These are phyloP conservation scores for Aspergillus tubingensis DNA, from an alignment of 2,329 filamentous ascomycete species.

Conservation along the genomic window DNA sequence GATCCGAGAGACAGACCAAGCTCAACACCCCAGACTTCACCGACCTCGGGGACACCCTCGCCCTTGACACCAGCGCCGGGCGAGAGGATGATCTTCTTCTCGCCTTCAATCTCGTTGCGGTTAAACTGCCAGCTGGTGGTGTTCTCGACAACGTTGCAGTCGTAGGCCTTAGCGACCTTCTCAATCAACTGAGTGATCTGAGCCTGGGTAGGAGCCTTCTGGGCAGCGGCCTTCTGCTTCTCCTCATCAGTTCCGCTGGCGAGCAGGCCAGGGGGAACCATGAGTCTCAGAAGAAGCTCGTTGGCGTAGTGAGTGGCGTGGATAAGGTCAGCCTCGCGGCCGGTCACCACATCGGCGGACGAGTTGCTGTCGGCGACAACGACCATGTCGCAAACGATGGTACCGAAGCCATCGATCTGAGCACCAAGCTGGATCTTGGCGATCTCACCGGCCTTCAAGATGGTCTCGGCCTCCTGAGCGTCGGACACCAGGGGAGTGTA, in stretches of 20 bases:
- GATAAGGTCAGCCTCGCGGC: conserved; percentile 80
- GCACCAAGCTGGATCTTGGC: conserved; percentile 99
- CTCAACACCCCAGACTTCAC: conserved; percentile 98
- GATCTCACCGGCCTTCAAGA: conserved; percentile 80
- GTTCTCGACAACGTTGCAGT: conserved; percentile 92
- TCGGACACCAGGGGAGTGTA: conserved; percentile 92
- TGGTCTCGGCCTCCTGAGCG: conserved; percentile 74
- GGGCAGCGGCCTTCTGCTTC: conserved; percentile 83
- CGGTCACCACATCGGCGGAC: conserved; percentile 65
- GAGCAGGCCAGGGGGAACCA: conserved; percentile 86
- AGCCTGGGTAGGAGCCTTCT: conserved; percentile 80
- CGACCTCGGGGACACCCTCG: conserved; percentile 82
- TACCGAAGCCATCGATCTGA: conserved; percentile 95
- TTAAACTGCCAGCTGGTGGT: conserved; percentile 97
- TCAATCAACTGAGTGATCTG: conserved; percentile 87
- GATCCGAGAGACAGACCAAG: conserved; percentile 86
- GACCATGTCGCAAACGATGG: conserved; percentile 93
- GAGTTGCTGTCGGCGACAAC: conserved; percentile 58
- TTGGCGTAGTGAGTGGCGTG: conserved; percentile 94
- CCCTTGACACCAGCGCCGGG: conserved; percentile 81
- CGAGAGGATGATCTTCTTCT: conserved; percentile 96
- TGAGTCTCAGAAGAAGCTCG: conserved; percentile 85
- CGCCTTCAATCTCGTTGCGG: conserved; percentile 94
- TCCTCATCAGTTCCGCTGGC: conserved; percentile 85
- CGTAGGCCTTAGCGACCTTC: conserved; percentile 88